Conservation (phyloP, 2,329 filamentous ascomycete genomes). For the Calonectria multiphialidica region DNA sequence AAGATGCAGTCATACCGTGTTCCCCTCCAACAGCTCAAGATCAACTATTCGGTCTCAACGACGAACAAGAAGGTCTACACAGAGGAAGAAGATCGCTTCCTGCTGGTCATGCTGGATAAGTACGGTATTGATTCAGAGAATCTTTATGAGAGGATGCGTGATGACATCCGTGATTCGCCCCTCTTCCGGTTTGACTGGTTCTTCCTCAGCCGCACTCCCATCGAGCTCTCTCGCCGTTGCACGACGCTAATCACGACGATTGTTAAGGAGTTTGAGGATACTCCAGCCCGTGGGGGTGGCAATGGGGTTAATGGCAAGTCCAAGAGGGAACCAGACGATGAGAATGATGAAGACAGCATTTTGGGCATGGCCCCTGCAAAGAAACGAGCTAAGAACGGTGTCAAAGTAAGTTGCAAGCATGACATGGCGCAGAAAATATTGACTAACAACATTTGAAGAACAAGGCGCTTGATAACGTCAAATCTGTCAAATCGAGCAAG, state of each 20-base stretch:
- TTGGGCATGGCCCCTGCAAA: slow-evolving; percentile 87
- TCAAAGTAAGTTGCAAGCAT: slow-evolving; percentile 72
- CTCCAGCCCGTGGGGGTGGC: slow-evolving; percentile 59
- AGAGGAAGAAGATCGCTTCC: slow-evolving; percentile 96
- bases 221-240: slow-evolving; percentile 92
- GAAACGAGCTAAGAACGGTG: slow-evolving; percentile 92
- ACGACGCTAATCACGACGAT: slow-evolving; percentile 95
- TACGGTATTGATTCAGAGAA: slow-evolving; percentile 92
- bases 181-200: slow-evolving; percentile 99
- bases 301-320: slow-evolving; percentile 76
- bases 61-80: slow-evolving; percentile 99
- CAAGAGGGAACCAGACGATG: slow-evolving; percentile 83
- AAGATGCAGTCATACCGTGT: slow-evolving; percentile 98
- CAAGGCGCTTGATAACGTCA: slow-evolving; percentile 91
- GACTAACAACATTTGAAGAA: slow-evolving; percentile 70
- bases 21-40: slow-evolving; percentile 95
- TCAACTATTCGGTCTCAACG: slow-evolving; percentile 98
- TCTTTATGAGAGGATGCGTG: slow-evolving; percentile 94
- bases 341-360: slow-evolving; percentile 86
- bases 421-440: not conserved
- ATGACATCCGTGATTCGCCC: slow-evolving; percentile 94
- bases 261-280: slow-evolving; percentile 90
- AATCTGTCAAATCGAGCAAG: slow-evolving; percentile 85
- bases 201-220: slow-evolving; percentile 93
- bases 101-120: slow-evolving; percentile 92